phyloP scores from a whole-genome alignment of 1,284 basidiomycete genomes.

The Ceratobasidium sp. region DNA sequence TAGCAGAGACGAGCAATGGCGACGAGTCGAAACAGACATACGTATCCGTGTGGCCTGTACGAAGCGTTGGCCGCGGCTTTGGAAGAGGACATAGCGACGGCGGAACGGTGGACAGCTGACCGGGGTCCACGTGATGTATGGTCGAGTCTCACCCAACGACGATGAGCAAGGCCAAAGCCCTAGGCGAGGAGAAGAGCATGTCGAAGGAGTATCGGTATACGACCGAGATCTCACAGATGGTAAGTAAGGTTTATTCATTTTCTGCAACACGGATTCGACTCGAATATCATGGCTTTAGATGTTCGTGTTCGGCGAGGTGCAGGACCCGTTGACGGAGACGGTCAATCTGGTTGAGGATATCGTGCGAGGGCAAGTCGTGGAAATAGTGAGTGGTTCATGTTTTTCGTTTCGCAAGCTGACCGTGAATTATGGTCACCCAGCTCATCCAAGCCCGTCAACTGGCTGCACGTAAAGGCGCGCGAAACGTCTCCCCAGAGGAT shows the following conservation, averaged over 20 bases:
- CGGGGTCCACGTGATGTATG: conserved; percentile 31
- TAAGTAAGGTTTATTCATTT: conserved; percentile 51
- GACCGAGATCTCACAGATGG: conserved; percentile 87
- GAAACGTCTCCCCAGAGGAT: conserved; percentile 91
- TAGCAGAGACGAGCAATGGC: neutral
- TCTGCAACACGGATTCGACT: neutral
- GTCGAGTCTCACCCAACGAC: conserved; percentile 34
- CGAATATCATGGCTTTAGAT: conserved; percentile 64
- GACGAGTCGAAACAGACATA: conserved; percentile 7
- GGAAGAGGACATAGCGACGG: conserved; percentile 34
- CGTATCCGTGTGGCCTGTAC: conserved; percentile 48
- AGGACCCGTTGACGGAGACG: conserved; percentile 88
- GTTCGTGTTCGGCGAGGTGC: conserved; percentile 97
- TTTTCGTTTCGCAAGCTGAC: conserved; percentile 1
- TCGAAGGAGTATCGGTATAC: conserved; percentile 73
- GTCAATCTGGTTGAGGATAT: conserved; percentile 95
- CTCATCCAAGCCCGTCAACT: conserved; percentile 90
- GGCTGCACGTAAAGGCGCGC: conserved; percentile 83
- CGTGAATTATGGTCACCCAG: conserved; percentile 59
- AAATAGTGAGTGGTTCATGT: conserved; percentile 72
- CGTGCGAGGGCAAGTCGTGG: conserved; percentile 91
- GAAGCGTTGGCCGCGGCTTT: conserved; percentile 45
- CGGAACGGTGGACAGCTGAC: conserved; percentile 6
- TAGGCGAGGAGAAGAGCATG: conserved; percentile 38
- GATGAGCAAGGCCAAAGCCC: conserved; percentile 49